Evolutionary conservation across 441 rosid genomes (phyloP).

Genomic region (Cnidoscolus chayamansa): DNA sequence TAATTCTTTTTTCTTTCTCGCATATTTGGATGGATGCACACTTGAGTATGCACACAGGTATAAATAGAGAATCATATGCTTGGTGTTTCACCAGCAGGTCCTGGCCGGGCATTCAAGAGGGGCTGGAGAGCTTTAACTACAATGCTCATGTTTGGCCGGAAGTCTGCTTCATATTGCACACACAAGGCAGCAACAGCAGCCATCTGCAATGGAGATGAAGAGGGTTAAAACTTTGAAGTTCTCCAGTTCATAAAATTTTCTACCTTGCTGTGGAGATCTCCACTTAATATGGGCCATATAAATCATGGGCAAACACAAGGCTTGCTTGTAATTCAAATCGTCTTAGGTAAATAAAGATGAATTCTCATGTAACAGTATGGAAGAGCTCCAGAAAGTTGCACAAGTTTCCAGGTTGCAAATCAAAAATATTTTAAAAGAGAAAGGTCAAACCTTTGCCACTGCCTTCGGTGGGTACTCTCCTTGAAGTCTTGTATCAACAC

Average conservation of each 20-base stretch:
- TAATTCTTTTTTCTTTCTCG: conserved; percentile 20
- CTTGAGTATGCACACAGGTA: neutral
- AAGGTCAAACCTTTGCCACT: conserved; percentile 70
- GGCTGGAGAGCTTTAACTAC: conserved; percentile 97
- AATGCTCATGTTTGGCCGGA: conserved; percentile 95
- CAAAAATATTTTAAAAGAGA: neutral
- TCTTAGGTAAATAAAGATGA: neutral
- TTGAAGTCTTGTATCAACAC: conserved; percentile 88
- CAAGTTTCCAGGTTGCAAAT: neutral
- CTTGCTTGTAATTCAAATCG: neutral
- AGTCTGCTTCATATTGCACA: conserved; percentile 94
- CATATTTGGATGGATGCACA: conserved; percentile 13
- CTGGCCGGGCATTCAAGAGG: conserved; percentile 68
- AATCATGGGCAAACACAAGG: neutral
- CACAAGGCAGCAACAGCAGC: conserved; percentile 98
- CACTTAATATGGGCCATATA: neutral
- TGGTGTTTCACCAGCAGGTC: conserved; percentile 58
- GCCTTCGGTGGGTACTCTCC: conserved; percentile 89
- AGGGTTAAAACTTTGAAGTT: conserved; percentile 2
- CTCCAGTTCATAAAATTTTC: neutral
- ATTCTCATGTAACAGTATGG: neutral
- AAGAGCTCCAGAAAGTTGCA: neutral
- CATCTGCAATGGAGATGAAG: conserved; percentile 47
- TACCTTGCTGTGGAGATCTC: neutral
- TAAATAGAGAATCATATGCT: conserved; percentile 22